Base-by-base conservation (phyloP, 352 stramenopile species). In the Globisporangium ultimum region DNA sequence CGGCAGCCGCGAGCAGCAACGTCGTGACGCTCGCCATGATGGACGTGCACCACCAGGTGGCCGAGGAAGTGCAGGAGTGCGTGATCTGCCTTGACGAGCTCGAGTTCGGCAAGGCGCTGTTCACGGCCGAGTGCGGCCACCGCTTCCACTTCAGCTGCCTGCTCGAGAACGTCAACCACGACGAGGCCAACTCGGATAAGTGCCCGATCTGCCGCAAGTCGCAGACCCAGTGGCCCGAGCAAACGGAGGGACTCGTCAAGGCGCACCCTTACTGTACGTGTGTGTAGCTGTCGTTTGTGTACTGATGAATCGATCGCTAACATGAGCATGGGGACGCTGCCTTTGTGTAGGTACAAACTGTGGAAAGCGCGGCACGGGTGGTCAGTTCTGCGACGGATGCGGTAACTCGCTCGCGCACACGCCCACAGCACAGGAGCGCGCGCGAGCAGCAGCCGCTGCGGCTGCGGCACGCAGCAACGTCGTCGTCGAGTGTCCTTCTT, bases 121-220 rank as follows among this genome's bases (percentile, higher is more conserved):
- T 95, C 65, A 90, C 79, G 49, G 85, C 83, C 66, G 83, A 95
- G 70, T 95, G 85, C 57, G 85, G 80, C 60, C 85, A 95, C 71
- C 78, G 83, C 50, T 95, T 90, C 65, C 85, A 95, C 66, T 95
- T 95, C 61, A 87, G 72, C 36, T 95, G 85, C 59, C 59, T 95
- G 53, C 61, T 95, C 34, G 85, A 95, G 76, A 95, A 95, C 64
- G 82, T 95, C 34, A 95, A 95, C 68, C 83, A 95, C 68, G 85
- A 95, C 70, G 85, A 95, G 64, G 85, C 83, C 28, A 95, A 95
- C 62, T 79, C 80, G 53, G 84, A 92, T 72, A 95, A 95, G 69
- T 95, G 85, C 49, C 85, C 85, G 59, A 95, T 95, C 62, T 95
- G 85, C 75, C 81, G 85, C 64, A 88, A 93, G 70, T 47, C 81